Evolutionary conservation across 2,329 filamentous ascomycete species (phyloP).

Genomic region (Calonectria pseudoreteaudii): DNA sequence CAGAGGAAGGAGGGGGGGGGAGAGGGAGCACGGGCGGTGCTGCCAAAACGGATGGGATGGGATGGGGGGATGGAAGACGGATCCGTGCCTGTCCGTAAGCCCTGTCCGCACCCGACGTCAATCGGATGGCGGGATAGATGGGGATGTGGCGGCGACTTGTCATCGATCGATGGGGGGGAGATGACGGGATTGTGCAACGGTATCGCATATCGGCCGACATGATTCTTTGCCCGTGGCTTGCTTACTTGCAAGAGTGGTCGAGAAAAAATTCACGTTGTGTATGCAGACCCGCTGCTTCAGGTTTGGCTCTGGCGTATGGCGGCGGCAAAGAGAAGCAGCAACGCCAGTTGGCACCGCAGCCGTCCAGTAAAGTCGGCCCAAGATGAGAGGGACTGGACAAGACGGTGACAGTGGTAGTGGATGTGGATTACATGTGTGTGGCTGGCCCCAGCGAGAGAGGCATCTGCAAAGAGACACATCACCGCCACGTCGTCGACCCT

Average conservation of each 20-base stretch:
- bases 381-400: constrained; percentile 23
- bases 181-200: background rate
- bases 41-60: constrained; percentile 10
- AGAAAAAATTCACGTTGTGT: background rate
- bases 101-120: constrained; percentile 8
- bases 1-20: background rate
- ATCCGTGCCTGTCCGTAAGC: constrained; percentile 21
- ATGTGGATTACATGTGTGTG: constrained; percentile 22
- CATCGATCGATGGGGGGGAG: constrained; percentile 8
- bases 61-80: constrained; percentile 4
- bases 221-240: background rate
- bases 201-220: background rate
- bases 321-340: constrained; percentile 32
- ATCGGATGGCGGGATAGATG: constrained; percentile 1
- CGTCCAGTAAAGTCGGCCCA: constrained; percentile 22
- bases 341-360: constrained; percentile 33
- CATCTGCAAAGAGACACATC: constrained; percentile 20
- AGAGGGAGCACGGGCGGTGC: background rate
- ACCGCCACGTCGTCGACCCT: constrained; percentile 21
- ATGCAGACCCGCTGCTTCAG: constrained; percentile 25
- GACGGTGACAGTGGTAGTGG: constrained; percentile 22
- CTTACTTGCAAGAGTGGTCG: background rate
- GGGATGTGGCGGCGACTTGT: constrained; percentile 5
- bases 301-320: constrained; percentile 21
- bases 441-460: constrained; percentile 12